Percentiles rank a stretch among this genome's conserved stretches.
phyloP scores from a whole-genome alignment of 768 basidiomycete species.

The Steccherinum ochraceum region DNA sequence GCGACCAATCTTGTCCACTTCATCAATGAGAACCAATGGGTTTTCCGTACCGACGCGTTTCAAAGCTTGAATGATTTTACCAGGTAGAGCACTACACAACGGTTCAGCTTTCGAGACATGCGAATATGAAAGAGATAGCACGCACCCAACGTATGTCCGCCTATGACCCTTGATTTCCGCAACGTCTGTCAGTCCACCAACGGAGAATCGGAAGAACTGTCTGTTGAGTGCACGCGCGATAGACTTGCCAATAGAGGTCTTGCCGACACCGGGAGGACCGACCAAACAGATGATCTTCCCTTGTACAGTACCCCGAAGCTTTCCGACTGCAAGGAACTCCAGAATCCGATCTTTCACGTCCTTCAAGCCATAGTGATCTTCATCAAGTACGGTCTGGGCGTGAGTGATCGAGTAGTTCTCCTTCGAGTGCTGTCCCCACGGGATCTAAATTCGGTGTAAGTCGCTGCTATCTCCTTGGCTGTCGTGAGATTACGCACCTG shows the following conservation, averaged over 20 bases:
- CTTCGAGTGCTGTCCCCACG: slow-evolving; percentile 92
- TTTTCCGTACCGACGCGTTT: slow-evolving; percentile 94
- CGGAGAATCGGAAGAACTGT: slow-evolving; percentile 95
- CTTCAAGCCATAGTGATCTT: slow-evolving; percentile 89
- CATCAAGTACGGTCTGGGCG: slow-evolving; percentile 81
- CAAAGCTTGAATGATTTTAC: slow-evolving; percentile 91
- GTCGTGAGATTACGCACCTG: slow-evolving; percentile 56
- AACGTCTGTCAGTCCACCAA: slow-evolving; percentile 94
- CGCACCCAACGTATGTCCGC: slow-evolving; percentile 91
- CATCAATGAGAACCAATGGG: slow-evolving; percentile 89
- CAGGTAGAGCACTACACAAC: slow-evolving; percentile 67
- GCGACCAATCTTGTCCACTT: slow-evolving; percentile 92
- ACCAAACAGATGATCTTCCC: slow-evolving; percentile 97
- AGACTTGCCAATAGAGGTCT: slow-evolving; percentile 93
- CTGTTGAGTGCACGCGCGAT: slow-evolving; percentile 87
- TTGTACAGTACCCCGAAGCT: slow-evolving; percentile 88
- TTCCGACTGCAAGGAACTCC: slow-evolving; percentile 94
- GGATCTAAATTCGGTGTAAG: slow-evolving; percentile 48
- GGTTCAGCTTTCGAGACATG: too few relatives aligned
- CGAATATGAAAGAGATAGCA: slow-evolving; percentile 7
- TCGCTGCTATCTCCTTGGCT: too few relatives aligned
- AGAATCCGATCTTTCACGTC: slow-evolving; percentile 93
- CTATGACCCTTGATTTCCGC: slow-evolving; percentile 99
- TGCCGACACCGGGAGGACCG: slow-evolving; percentile 96
- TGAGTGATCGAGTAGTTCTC: slow-evolving; percentile 89